phyloP scores from a whole-genome alignment of 495 filamentous ascomycete genomes.

The Parathielavia hyrcaniae region DNA sequence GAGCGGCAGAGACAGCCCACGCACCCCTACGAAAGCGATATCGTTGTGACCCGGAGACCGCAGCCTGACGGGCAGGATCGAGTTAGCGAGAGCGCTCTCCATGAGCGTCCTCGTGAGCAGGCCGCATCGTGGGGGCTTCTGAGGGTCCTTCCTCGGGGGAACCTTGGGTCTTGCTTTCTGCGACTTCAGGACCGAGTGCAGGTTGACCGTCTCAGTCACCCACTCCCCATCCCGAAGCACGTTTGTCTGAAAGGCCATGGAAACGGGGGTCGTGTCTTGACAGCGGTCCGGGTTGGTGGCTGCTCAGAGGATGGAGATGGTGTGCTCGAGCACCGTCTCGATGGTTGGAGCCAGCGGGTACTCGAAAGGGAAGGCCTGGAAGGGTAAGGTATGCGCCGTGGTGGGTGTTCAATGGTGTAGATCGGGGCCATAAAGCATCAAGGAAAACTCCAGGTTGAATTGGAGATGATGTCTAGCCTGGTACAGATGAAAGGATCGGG shows the following conservation, averaged over 20 bases:
- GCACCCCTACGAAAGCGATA: constrained; percentile 81
- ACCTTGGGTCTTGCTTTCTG: constrained; percentile 21
- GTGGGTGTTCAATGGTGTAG: too few species aligned
- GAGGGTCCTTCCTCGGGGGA: constrained; percentile 20
- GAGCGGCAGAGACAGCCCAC: constrained; percentile 21
- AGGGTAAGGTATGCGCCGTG: too few species aligned
- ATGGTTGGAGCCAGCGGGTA: too few species aligned
- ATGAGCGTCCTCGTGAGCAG: constrained; percentile 72
- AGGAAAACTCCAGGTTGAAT: too few species aligned
- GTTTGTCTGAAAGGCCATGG: constrained; percentile 46
- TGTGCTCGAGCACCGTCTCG: too few species aligned
- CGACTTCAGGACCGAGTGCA: constrained; percentile 38
- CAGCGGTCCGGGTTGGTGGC: too few species aligned
- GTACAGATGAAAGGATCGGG: too few species aligned
- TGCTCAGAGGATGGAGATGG: too few species aligned
- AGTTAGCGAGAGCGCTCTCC: constrained; percentile 66
- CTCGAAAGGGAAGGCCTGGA: too few species aligned
- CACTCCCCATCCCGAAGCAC: constrained; percentile 54
- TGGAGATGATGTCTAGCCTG: too few species aligned
- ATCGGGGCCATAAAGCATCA: too few species aligned
- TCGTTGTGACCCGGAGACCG: constrained; percentile 66
- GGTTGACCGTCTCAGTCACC: constrained; percentile 46
- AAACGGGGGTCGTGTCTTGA: too few species aligned
- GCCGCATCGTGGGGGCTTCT: constrained; percentile 51
- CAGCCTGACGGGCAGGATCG: constrained; percentile 74